Base-by-base conservation (phyloP, 2,329 filamentous ascomycete genomes). In the Aspergillus flavus region DNA sequence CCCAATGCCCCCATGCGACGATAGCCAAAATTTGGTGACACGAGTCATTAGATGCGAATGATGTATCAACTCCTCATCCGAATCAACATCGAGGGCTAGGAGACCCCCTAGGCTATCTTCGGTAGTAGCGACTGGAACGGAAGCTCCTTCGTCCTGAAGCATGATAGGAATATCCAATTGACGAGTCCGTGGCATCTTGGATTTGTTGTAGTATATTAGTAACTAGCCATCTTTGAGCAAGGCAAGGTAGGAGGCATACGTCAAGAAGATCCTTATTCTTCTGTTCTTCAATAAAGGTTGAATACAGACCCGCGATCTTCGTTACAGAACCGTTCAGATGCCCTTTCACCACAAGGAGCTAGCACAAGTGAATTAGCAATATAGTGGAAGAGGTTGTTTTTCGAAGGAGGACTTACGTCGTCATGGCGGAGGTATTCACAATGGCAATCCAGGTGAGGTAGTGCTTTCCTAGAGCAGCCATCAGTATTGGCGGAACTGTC, bases 201-300 rank as follows among this genome's bases (percentile, higher is more conserved):
- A 6, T 26, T 26, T 46, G 19, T 16, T 36, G 16, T 23, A 48
- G 21, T 16, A 21, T 45, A 14, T 23, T 12, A 39, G 41, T 23
- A 30, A 16, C 7, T 30, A 4, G 41, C 6, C 34, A n/a, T 12
- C 59, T 32, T 12, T 43, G n/a, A 21, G 32, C 32, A 26, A 21
- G 7, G 34, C 52, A 34, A 10, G 19, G 10, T 4, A 19, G 4
- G 16, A 41, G n/a, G 34, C 73, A 43, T 66, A 76, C 75, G 64
- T 77, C 74, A n/a, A 77, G 58, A 12, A 75, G 56, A 52, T 76
- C 72, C 61, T 75, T 75, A 50, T 69, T 66, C 39, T 67, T 72
- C 46, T 76, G 70, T 6, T 68, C 65, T 6, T 76, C 73, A 36
- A 77, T 71, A 48, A 73, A 71, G 32, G 61, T 57, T 5, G 68